Base-by-base conservation (phyloP, 345 rosid genomes). In the Excoecaria cochinchinensis region DNA sequence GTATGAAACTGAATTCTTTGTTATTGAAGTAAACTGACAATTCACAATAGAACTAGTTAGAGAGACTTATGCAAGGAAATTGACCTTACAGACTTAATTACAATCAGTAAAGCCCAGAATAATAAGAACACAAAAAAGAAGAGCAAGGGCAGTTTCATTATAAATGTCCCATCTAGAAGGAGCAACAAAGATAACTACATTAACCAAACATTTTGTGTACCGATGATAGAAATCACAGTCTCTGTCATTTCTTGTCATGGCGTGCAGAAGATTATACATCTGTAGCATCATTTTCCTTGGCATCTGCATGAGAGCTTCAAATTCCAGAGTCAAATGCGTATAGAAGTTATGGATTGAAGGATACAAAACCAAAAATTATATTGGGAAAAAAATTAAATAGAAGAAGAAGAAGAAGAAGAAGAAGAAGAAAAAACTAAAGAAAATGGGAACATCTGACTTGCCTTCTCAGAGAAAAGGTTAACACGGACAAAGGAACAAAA, bases 201-300 rank as follows among this genome's bases (percentile, higher is more conserved):
- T 36, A 78, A 60, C 67, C 25, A 78, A 75, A 77, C 53, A 52
- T 1, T 46, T 68, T 74, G 67, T 90, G 70, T 86, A 95, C 99
- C 99, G 90, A 84, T 95, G 98, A 90, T 95, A 95, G 75, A 91
- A 95, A 84, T 95, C 98, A 81, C 97, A 95, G 82, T 95, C 99
- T 73, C 95, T 77, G 69, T 95, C 98, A 82, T 89, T 91, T 84
- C 98, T 91, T 82, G 97, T 89, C 83, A 93, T 78, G 53, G 99
- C 89, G 87, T 95, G 95, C 80, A 95, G 79, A 78, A 95, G 93
- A 82, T 95, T 95, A 87, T 93, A 95, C 62, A 88, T 86, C 84
- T 95, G 99, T 85, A 95, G 85, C 90, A 93, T 77, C 99, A 95
- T 93, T 85, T 95, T 95, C 82, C 99, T 89, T 17, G 99, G 99